Base-by-base conservation (phyloP, 345 rosid genomes). In the Euphorbia lathyris region DNA sequence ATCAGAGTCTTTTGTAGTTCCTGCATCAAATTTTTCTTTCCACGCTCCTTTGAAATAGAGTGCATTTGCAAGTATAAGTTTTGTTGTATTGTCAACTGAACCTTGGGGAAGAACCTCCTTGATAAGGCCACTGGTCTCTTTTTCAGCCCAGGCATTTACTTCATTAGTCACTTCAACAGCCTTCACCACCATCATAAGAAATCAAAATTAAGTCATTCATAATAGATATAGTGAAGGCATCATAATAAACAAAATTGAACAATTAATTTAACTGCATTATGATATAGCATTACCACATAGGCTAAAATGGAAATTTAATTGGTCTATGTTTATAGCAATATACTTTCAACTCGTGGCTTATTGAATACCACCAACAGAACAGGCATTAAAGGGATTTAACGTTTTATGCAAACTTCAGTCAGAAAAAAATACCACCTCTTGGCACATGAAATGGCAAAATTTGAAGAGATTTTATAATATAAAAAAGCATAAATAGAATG, bases 1-100 rank as follows among this genome's bases (percentile, higher is more conserved):
- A 51, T 89, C 92, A 42, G 70, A 43, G 27, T 86, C 91, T 72
- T 80, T 78, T 1, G 91, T 86, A 48, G 75, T 62, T 0, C 84
- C 82, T 0, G 80, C 73, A 68, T 89, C 86, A 19, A 93, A 91
- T 66, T 78, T 84, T 42, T 91, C 88, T 55, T 29, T 74, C 98
- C 98, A 93, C 75, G 88, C 80, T 14, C 92, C 96, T 50, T 89
- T 89, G 81, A 90, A 93, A 68, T 93, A 93, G 30, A 93, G 81
- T 20, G 92, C 98, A 81, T 89, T 91, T 0, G 90, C 84, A 32
- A 91, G 79, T 16, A 93, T 82, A 56, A 93, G 86, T 73, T 77
- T 82, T 13, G 94, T 85, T 32, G 66, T 71, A 64, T 47, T 43
- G 45, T 89, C 87, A 48, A 86, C 88, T 3, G 96, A 83, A 13